phyloP scores from a whole-genome alignment of 805 yeast species.

The Sungouiella blattae region DNA sequence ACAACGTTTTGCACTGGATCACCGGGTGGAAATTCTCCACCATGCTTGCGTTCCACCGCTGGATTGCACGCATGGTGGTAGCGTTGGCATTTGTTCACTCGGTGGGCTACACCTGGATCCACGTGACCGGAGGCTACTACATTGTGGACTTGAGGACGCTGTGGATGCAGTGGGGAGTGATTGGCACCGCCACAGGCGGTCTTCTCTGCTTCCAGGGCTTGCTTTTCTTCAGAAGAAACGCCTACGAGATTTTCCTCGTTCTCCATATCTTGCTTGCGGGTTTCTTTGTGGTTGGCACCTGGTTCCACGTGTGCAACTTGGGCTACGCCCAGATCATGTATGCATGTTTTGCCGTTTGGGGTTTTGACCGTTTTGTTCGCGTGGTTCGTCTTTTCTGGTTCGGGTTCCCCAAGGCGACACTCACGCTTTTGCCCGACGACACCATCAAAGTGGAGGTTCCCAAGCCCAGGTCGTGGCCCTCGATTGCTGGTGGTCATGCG shows the following conservation, averaged over 20 bases:
- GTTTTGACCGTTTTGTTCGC: conserved; percentile 31
- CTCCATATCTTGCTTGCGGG: conserved; percentile 16
- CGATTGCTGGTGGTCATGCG: conserved; percentile 40
- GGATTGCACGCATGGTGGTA: conserved; percentile 16
- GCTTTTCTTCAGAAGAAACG: conserved; percentile 11
- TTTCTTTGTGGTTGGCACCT: conserved; percentile 13
- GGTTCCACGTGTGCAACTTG: conserved; percentile 11
- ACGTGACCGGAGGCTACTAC: conserved; percentile 1
- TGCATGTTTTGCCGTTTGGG: conserved; percentile 26
- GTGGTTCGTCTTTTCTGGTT: conserved; percentile 25
- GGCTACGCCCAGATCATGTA: conserved; percentile 9
- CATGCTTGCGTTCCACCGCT: conserved; percentile 14
- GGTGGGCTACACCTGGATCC: conserved; percentile 7
- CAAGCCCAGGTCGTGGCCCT: conserved; percentile 34
- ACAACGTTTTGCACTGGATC: conserved; percentile 17
- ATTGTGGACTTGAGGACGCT: conserved; percentile 5
- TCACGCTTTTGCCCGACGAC: conserved; percentile 30
- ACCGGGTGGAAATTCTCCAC: conserved; percentile 18
- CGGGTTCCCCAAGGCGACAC: conserved; percentile 33
- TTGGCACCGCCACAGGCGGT: conserved; percentile 10
- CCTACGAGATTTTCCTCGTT: conserved; percentile 15
- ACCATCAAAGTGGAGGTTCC: conserved; percentile 36
- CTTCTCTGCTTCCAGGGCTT: conserved; percentile 16
- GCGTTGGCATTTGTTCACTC: conserved; percentile 14
- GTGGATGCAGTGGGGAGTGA: conserved; percentile 13